A percentile compares a stretch with the other conserved stretches of the same genome.
phyloP scores from a whole-genome alignment of 2,329 filamentous ascomycete genomes.

The Mycosphaerella arachidis region DNA sequence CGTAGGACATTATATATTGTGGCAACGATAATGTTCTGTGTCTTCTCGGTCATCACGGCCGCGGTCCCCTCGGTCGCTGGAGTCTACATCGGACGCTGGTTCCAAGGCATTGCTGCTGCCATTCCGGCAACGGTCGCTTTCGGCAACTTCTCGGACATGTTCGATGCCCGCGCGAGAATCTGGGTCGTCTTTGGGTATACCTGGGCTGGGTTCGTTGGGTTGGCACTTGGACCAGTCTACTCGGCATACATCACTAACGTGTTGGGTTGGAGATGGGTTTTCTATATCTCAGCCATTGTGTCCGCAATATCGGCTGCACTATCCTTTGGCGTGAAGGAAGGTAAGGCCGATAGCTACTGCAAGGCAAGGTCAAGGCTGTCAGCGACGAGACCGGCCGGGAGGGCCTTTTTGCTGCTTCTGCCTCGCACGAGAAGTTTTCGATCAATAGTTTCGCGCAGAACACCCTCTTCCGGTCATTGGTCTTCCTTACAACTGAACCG shows the following conservation, averaged over 20 bases:
- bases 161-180: constrained; percentile 35
- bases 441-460: constrained; percentile 34
- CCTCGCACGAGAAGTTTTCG: constrained; percentile 5
- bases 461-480: constrained; percentile 40
- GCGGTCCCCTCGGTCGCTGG: constrained; percentile 33
- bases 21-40: constrained; percentile 20
- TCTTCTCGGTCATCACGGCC: constrained; percentile 33
- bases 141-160: constrained; percentile 49
- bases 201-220: constrained; percentile 40
- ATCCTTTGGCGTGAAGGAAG: constrained; percentile 39
- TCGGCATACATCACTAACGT: constrained; percentile 38
- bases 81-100: constrained; percentile 40
- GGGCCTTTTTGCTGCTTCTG: constrained; percentile 12
- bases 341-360: constrained; percentile 41
- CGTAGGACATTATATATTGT: constrained; percentile 34
- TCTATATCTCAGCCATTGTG: constrained; percentile 41
- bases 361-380: constrained; percentile 31
- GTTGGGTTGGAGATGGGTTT: constrained; percentile 41
- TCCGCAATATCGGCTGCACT: constrained; percentile 34
- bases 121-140: constrained; percentile 46
- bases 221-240: constrained; percentile 44
- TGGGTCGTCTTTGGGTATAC: constrained; percentile 43
- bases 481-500: constrained; percentile 44
- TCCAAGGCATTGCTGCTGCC: constrained; percentile 44
- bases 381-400: constrained; percentile 24